Evolutionary conservation across 176 grass and related monocot species (phyloP), one percentile per base, ranked within the genome.

Genomic region (Bromus sterilis): DNA sequence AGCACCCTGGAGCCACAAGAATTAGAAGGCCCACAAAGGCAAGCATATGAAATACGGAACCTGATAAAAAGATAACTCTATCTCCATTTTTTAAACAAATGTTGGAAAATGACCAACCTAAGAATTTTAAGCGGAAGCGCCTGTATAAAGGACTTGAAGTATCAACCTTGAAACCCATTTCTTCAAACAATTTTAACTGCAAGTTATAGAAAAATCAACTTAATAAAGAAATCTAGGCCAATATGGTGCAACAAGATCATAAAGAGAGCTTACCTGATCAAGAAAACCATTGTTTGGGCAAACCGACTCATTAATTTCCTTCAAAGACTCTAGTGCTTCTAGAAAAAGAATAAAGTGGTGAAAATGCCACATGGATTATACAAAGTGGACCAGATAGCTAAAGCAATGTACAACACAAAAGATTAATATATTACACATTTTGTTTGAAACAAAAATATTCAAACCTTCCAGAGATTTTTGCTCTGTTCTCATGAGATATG

Each of bases 91-190:
- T 34, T 1, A 36, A 30, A 58, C 28, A 1, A 82, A 63, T 28
- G 46, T 6, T 84, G 39, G 32, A 75, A 63, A 5, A 73, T 55
- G 53, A 81, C 89, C 72, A 80, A 97, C 89, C 91, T 83, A 97
- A 66, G 76, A 94, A 48, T 86, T 97, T 94, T 71, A 97, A 88
- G 64, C 91, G 91, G 84, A 97, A 94, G 7, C 58, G 88, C 87
- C 92, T 97, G 85, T 97, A 97, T 6, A 91, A 83, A 76, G 94
- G 83, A 78, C 75, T 90, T 62, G 89, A 83, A 76, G 91, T 90
- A 34, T 97, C 85, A 81, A 97, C 91, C 79, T 80, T 94, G 70
- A 94, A 97, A n/a, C 89, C 83, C 91, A 92, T 97, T 92, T 94
- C 94, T 90, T 94, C 91, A 85, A 97, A 97, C 14, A 94, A 72